Evolutionary conservation across 768 basidiomycete genomes (phyloP), one percentile per base, ranked within the genome.

Genomic region (Rhodotorula kratochvilovae): DNA sequence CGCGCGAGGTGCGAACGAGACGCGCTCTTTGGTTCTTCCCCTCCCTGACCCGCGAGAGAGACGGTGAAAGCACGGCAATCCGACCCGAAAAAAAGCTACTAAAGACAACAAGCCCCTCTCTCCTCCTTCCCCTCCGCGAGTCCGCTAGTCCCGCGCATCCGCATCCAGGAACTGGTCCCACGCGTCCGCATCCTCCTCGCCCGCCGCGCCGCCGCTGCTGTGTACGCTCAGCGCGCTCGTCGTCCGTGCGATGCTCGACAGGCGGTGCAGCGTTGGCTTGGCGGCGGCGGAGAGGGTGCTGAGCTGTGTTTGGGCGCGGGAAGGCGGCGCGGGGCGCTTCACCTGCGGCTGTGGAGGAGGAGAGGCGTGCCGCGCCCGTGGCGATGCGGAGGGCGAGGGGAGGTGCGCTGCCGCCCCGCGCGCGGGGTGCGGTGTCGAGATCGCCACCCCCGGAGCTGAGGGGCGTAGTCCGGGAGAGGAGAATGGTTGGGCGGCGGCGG

Each of bases 381-480:
- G 33, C 8, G 33, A 29, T 21, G 55, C 15, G 5, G 55, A 35
- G 23, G 35, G 55, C 23, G 33, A 25, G 21, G 35, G 21, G 17
- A 29, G 21, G 54, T 5, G 54, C 17, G 31, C 21, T 27, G 48
- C 48, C 27, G 48, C 25, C 13, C n/a, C 11, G 15, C 29, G 36
- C 33, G 12, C 5, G 7, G n/a, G 27, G 51, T 27, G 48, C 5
- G 61, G 61, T 8, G 61, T 63, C 16, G 61, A 63, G 21, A 36
- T 25, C 23, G 29, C 17, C 31, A 35, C 19, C 19, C 33, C 55
- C 7, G 29, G 51, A 1, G 48, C 39, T 0, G 19, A 50, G 48
- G 11, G n/a, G 54, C 21, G 46, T 33, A 58, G 64, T 4, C 64
- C 64, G 16, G 56, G 64, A 13, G 64, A 66, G 46, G 64, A 66